Evolutionary conservation across 306 rosid species (phyloP).

Genomic region (Prunus persica): DNA sequence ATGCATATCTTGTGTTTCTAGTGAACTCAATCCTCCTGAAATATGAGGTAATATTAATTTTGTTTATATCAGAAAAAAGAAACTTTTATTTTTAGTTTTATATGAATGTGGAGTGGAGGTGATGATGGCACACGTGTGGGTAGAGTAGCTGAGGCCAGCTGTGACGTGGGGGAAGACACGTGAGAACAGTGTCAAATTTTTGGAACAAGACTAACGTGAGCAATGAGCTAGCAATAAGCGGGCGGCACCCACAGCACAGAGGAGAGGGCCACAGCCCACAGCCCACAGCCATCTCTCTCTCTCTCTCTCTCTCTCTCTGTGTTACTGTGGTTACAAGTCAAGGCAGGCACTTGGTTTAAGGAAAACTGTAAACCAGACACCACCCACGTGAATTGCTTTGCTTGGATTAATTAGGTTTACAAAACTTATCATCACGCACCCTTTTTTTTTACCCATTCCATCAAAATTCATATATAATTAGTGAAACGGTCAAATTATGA

Average conservation of each 20-base stretch:
- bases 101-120: background rate
- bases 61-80: no score
- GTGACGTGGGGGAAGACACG: slow-evolving; percentile 10
- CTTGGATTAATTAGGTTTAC: background rate
- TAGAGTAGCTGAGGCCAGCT: background rate
- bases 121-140: background rate
- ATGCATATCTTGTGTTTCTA: no score
- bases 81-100: no score
- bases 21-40: no score
- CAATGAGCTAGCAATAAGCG: background rate
- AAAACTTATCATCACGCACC: no score
- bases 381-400: background rate
- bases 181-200: background rate
- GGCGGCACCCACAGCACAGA: background rate
- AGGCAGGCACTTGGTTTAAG: background rate
- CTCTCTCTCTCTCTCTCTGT: background rate
- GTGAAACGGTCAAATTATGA: no score
- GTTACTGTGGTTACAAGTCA: no score
- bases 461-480: no score
- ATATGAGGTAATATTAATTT: no score
- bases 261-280: background rate
- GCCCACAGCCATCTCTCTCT: background rate
- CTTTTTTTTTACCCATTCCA: no score
- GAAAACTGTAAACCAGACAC: background rate
- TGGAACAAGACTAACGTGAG: background rate